Conservation (phyloP, 2,329 filamentous ascomycete species). For the Colletotrichum sp. region DNA sequence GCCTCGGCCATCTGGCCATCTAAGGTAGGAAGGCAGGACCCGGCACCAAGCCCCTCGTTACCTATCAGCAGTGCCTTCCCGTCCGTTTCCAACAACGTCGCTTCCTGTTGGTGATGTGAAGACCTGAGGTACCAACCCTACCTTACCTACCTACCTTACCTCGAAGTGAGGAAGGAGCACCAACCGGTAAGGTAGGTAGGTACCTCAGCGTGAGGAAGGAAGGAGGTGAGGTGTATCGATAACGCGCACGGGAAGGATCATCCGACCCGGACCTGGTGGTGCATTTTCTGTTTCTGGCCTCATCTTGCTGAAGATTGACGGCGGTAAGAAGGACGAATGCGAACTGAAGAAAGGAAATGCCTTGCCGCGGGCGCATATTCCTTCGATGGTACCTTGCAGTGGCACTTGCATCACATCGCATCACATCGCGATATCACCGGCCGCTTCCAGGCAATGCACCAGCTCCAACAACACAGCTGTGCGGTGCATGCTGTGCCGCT, state of each 20-base stretch:
- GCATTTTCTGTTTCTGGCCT: not conserved
- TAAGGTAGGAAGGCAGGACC: not conserved
- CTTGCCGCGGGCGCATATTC: not conserved
- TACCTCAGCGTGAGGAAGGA: not conserved
- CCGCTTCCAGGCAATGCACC: not conserved
- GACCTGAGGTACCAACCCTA: not conserved
- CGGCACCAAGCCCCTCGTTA: not conserved
- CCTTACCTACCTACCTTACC: not conserved
- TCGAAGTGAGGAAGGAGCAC: not conserved
- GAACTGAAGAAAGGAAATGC: not conserved
- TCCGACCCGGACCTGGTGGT: not conserved
- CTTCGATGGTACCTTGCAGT: not conserved
- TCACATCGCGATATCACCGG: not conserved
- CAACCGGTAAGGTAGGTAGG: not conserved
- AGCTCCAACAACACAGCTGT: not conserved
- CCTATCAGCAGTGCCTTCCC: not conserved
- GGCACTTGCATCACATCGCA: not conserved
- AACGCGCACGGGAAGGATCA: not conserved
- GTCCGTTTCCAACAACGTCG: not conserved
- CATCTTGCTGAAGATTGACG: not conserved
- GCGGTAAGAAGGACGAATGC: not conserved
- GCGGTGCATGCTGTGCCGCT: not conserved
- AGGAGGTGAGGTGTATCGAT: not conserved
- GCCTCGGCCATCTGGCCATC: not conserved
- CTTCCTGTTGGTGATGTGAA: not conserved